Evolutionary conservation across 352 stramenopile species (phyloP), one percentile per base, ranked within the genome.

Genomic region (Phytopythium vexans): DNA sequence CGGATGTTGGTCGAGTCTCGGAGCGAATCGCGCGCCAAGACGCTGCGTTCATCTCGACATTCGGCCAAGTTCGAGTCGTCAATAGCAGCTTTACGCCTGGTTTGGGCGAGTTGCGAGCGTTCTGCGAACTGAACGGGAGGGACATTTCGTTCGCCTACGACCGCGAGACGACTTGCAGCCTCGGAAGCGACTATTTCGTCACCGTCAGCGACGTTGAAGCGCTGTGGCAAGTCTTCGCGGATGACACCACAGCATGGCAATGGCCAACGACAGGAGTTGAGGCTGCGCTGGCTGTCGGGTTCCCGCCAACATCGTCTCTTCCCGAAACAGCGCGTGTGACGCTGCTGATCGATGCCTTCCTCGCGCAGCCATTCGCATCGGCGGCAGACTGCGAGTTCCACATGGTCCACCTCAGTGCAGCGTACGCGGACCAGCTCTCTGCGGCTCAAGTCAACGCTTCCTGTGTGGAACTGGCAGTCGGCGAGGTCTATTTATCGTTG

Each of bases 301-400:
- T 62, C 7, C 45, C 61, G 9, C 4, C 14, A 34, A 42, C 36
- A n/a, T 64, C 62, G 6, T 14, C 57, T 8, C 16, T 66, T 2
- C 33, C 59, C 6, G 49, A 6, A 4, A 63, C 66, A 5, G 68
- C 62, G 14, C 58, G 72, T 50, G 60, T 47, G 4, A 66, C 70
- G 1, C 34, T 88, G 38, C 10, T 88, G 31, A 52, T 86, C 35
- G 69, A 88, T 35, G 68, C 68, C 0, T 83, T 86, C 31, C 47
- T 86, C 8, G 68, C 57, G 1, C 74, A 85, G 40, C 77, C 77
- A 7, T 83, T 85, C 27, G 21, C 39, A 12, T 53, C 59, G 0
- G 21, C n/a, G 3, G 27, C 49, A 3, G 58, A 59, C n/a, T 86
- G 77, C 50, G 33, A 54, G 32, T 63, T 56, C 7, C 12, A 62